Percentiles rank a stretch among this genome's conserved stretches.
These are phyloP conservation scores for Microbotryomycetes sp. DNA, from an alignment of 1,284 basidiomycete species.

Conservation along the genomic window DNA sequence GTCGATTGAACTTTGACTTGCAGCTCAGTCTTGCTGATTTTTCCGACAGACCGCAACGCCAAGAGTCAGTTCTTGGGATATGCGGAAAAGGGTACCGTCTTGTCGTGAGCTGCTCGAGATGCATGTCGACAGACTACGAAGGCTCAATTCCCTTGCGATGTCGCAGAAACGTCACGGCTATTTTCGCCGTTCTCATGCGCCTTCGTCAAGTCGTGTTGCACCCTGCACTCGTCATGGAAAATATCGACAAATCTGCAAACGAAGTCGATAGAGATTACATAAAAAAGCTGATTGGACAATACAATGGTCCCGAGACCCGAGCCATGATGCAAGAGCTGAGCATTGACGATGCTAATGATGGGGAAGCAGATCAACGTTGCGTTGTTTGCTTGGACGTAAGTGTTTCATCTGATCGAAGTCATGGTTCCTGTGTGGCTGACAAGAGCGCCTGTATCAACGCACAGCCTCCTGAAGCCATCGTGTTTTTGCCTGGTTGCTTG, in stretches of 20 bases:
- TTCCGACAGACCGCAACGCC: conserved; percentile 14
- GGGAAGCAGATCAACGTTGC: conserved; percentile 37
- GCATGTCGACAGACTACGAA: background rate
- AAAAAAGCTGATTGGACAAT: conserved; percentile 27
- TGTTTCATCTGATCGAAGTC: background rate
- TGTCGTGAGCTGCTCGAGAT: conserved; percentile 13
- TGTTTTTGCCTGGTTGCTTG: conserved; percentile 42
- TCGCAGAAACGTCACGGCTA: conserved; percentile 41
- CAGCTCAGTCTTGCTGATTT: background rate
- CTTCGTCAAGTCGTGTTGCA: conserved; percentile 46
- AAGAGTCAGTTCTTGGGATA: conserved; percentile 31
- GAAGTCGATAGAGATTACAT: conserved; percentile 4
- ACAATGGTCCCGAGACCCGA: conserved; percentile 3
- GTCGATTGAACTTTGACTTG: conserved; percentile 6
- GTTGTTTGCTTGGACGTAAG: conserved; percentile 42
- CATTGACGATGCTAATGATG: conserved; percentile 12
- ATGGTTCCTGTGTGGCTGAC: background rate
- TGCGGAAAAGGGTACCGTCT: conserved; percentile 28
- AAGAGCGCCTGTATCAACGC: background rate
- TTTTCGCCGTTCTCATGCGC: conserved; percentile 46
- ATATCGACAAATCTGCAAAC: conserved; percentile 2
- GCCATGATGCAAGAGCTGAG: conserved; percentile 5
- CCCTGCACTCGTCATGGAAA: conserved; percentile 43
- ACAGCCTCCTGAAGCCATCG: conserved; percentile 29
- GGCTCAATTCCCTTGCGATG: background rate